Percentiles rank a stretch among this genome's conserved stretches.
These are phyloP conservation scores for Epithemia pelagica DNA, from an alignment of 108 stramenopile genomes.

Conservation along the genomic window DNA sequence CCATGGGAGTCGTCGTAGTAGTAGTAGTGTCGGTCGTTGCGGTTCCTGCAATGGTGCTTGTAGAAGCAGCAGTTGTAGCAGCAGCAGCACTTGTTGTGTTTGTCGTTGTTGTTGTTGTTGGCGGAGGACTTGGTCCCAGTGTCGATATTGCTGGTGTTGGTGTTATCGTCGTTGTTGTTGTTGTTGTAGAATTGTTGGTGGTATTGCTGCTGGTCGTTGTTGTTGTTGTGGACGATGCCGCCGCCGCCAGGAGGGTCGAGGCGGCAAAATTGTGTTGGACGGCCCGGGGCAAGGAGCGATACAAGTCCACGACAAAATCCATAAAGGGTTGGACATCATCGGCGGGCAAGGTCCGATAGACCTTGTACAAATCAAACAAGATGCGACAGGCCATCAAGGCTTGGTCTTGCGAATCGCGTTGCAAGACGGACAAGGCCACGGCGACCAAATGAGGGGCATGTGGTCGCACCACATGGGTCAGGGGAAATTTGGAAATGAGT, in stretches of 20 bases:
- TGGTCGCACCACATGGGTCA: constrained; percentile 73
- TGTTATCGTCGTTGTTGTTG: constrained; percentile 3
- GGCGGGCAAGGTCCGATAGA: constrained; percentile 59
- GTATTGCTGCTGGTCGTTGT: not conserved
- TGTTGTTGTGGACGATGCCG: not conserved
- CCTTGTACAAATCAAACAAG: constrained; percentile 83
- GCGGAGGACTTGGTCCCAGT: not conserved
- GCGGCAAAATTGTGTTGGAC: constrained; percentile 55
- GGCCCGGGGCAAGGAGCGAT: constrained; percentile 43
- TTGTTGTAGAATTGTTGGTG: not conserved
- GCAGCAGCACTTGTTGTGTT: not conserved
- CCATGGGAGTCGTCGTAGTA: not conserved
- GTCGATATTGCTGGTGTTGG: constrained; percentile 10
- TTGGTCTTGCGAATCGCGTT: constrained; percentile 80
- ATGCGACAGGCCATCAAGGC: constrained; percentile 68
- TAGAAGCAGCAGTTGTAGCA: not conserved
- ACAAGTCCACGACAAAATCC: constrained; percentile 61
- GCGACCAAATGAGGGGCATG: constrained; percentile 69
- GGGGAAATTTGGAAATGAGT: constrained; percentile 68
- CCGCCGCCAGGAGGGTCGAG: constrained; percentile 4
- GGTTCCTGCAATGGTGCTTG: not conserved
- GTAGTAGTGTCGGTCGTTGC: not conserved
- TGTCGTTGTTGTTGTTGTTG: constrained; percentile 7
- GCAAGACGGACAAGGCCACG: constrained; percentile 55
- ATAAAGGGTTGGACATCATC: constrained; percentile 76